These are phyloP conservation scores for Xanthoceras sorbifolium DNA, from an alignment of 345 rosid species.

Conservation along the genomic window DNA sequence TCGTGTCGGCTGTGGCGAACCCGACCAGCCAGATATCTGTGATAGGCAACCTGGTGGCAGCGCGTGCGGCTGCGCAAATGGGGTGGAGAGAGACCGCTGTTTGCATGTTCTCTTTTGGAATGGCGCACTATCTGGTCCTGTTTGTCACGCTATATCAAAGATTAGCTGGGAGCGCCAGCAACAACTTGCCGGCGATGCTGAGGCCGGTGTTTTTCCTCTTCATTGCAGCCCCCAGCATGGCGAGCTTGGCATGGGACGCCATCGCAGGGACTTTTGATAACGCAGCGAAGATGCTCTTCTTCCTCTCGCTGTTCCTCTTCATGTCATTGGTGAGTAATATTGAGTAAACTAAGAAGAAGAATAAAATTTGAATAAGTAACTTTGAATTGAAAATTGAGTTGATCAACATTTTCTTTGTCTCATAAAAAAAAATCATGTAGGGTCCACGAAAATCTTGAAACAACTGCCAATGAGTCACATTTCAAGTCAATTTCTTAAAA, in stretches of 20 bases:
- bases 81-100: constrained; percentile 35
- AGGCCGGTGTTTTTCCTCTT: constrained; percentile 41
- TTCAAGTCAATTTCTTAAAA: not conserved
- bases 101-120: constrained; percentile 38
- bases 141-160: constrained; percentile 41
- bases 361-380: constrained; percentile 14
- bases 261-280: constrained; percentile 32
- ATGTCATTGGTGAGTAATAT: constrained; percentile 32
- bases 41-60: constrained; percentile 40
- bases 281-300: constrained; percentile 40
- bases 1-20: constrained; percentile 32
- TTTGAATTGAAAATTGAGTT: constrained; percentile 7
- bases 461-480: not conserved
- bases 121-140: constrained; percentile 38
- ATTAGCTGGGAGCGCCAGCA: constrained; percentile 28
- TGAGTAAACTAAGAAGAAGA: not conserved
- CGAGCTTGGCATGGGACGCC: constrained; percentile 36
- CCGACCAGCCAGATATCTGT: constrained; percentile 43
- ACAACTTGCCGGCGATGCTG: constrained; percentile 29
- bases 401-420: not conserved
- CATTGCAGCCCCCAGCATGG: constrained; percentile 39
- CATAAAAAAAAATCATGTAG: not conserved
- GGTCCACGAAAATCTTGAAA: constrained; percentile 1
- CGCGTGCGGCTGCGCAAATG: constrained; percentile 29
- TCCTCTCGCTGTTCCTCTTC: constrained; percentile 40